Conservation (phyloP, 2,329 filamentous ascomycete species). For the Myotisia sp. region DNA sequence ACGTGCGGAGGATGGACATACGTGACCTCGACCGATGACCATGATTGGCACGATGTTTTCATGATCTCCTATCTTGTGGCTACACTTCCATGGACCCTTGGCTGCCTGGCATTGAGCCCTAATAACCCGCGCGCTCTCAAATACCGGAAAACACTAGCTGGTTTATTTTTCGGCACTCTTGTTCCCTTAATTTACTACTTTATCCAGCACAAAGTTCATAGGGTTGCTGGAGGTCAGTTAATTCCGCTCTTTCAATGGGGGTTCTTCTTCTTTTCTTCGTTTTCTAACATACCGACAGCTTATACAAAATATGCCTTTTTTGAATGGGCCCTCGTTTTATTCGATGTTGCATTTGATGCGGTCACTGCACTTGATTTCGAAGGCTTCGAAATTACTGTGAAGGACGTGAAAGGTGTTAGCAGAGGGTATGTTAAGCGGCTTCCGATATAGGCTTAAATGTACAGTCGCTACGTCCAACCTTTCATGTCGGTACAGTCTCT, state of each 20-base stretch:
- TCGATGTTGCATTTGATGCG: conserved; percentile 92
- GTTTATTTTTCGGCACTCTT: conserved; percentile 77
- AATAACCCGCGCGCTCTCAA: conserved; percentile 68
- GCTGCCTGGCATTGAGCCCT: conserved; percentile 77
- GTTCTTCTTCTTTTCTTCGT: conserved; percentile 7
- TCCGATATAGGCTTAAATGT: conserved; percentile 61
- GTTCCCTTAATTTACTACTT: conserved; percentile 91
- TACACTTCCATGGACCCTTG: conserved; percentile 87
- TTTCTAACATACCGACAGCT: conserved; percentile 39
- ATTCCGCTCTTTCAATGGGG: too few species aligned
- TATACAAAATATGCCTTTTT: conserved; percentile 98
- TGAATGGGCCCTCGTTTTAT: conserved; percentile 87
- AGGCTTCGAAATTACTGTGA: conserved; percentile 72
- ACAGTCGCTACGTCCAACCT: conserved; percentile 30
- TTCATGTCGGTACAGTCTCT: conserved; percentile 20
- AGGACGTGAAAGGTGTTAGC: conserved; percentile 75
- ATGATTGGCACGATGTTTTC: conserved; percentile 97
- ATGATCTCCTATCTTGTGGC: conserved; percentile 97
- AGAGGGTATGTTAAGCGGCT: conserved; percentile 98
- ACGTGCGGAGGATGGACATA: conserved; percentile 98
- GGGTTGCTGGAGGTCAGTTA: conserved; percentile 80
- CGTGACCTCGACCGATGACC: conserved; percentile 93
- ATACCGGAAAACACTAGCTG: conserved; percentile 74
- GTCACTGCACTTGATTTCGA: conserved; percentile 86
- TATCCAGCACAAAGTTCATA: conserved; percentile 96